Base-by-base conservation (phyloP, 2,329 filamentous ascomycete genomes). In the Thelonectria discophora region DNA sequence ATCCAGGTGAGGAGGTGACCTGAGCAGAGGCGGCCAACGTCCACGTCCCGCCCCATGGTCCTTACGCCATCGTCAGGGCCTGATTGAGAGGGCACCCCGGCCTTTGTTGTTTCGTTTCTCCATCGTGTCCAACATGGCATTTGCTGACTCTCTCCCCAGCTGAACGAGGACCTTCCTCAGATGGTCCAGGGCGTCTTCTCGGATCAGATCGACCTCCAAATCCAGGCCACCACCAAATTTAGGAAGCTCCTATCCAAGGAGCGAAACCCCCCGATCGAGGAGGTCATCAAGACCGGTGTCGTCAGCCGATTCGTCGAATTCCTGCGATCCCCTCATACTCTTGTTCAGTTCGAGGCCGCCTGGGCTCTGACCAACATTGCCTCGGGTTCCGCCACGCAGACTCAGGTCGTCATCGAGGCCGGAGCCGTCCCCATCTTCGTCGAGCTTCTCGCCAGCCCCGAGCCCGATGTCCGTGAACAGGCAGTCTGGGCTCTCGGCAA, bases 291-390 rank as follows among this genome's bases (percentile, higher is more conserved):
- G 86, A 98, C 95, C 62, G 95, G 95, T 75, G 95, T 99, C 67
- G 95, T 99, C 69, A 90, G 89, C 83, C 91, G 95, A 76, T 99
- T 99, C 75, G 95, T 99, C 80, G 93, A 97, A 80, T 99, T 99
- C 81, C 90, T 99, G 64, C 92, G 93, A 77, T 99, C 95, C 58
- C 95, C 95, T 67, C 95, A 99, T 81, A 98, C 95, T 34, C 87
- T 99, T 50, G 95, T 99, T 58, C 95, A 99, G 81, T 99, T 99
- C 77, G 95, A 99, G 85, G 95, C 95, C 74, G 95, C 95, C 45
- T 99, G 95, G 95, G 95, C 95, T 66, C 84, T 99, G 76, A 99
- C 95, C 84, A 99, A 99, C 84, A 99, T 99, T 79, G 95, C 95
- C 64, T 98, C 94, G 51, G 95, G 95, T 65, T 98, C 94, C 62